Conservation (phyloP, 768 basidiomycete genomes). For the Kondoa malvinella region DNA sequence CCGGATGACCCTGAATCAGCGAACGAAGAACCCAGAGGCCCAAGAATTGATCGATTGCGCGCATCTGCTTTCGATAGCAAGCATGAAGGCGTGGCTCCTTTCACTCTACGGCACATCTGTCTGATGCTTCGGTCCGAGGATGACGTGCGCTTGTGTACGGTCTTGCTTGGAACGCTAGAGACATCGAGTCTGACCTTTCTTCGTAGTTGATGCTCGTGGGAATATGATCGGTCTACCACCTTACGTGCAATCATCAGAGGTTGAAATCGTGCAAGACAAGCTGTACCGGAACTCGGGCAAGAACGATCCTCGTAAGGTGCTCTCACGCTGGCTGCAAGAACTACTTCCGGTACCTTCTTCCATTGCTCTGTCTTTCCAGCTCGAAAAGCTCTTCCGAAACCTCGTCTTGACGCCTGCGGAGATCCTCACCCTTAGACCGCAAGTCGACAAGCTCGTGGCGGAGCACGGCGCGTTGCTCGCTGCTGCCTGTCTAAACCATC, state of each 20-base stretch:
- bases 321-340: neutral
- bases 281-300: neutral
- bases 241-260: neutral
- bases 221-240: neutral
- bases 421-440: constrained; percentile 4
- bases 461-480: constrained; percentile 7
- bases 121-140: neutral
- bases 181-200: neutral
- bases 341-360: neutral
- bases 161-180: neutral
- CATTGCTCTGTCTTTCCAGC: constrained; percentile 11
- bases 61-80: neutral
- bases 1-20: too few relatives aligned
- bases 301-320: neutral
- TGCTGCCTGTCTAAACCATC: constrained; percentile 11
- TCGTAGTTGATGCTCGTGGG: neutral
- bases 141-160: neutral
- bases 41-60: neutral
- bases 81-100: neutral
- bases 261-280: neutral
- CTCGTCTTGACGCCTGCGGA: constrained; percentile 9
- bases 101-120: neutral
- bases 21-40: too few relatives aligned
- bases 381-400: constrained; percentile 13
- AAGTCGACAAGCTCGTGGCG: neutral